Conservation (phyloP, 768 basidiomycete species). For the Leccinum subgranulosum region DNA sequence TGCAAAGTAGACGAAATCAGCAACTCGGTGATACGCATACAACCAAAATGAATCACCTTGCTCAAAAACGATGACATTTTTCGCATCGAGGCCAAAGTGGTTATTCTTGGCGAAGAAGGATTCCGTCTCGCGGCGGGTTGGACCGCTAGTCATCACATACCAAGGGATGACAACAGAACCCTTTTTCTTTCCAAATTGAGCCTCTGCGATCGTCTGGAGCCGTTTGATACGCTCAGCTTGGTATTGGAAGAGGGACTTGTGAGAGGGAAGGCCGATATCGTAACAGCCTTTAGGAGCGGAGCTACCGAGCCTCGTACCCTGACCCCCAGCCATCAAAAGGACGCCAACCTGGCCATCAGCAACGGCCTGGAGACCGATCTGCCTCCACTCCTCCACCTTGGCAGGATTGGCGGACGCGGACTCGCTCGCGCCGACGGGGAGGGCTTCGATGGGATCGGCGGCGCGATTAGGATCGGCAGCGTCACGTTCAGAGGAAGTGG, state of each 20-base stretch:
- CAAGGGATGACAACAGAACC: slow-evolving; percentile 80
- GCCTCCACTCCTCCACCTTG: slow-evolving; percentile 72
- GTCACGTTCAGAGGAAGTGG: slow-evolving; percentile 62
- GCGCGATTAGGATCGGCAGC: slow-evolving; percentile 37
- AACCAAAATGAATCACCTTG: slow-evolving; percentile 62
- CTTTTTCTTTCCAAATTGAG: slow-evolving; percentile 45
- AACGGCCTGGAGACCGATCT: slow-evolving; percentile 77
- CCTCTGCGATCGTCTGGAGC: slow-evolving; percentile 73
- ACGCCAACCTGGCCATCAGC: slow-evolving; percentile 86
- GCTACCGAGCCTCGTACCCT: slow-evolving; percentile 92
- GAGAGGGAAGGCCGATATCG: slow-evolving; percentile 91
- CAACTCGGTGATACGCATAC: neutral
- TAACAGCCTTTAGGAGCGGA: slow-evolving; percentile 96
- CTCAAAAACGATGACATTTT: slow-evolving; percentile 91
- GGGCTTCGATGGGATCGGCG: slow-evolving; percentile 66
- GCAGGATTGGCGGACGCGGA: slow-evolving; percentile 51
- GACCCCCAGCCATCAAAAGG: slow-evolving; percentile 96
- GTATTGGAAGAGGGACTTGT: slow-evolving; percentile 92
- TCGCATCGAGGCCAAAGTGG: slow-evolving; percentile 77
- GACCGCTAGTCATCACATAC: slow-evolving; percentile 99
- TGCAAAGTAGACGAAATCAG: slow-evolving; percentile 31
- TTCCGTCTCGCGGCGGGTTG: slow-evolving; percentile 85
- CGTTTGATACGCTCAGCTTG: slow-evolving; percentile 95
- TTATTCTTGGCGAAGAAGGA: slow-evolving; percentile 72
- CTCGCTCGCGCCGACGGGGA: slow-evolving; percentile 74